Evolutionary conservation across 2,329 filamentous ascomycete genomes (phyloP), one percentile per base, ranked within the genome.

Genomic region (Huntiella moniliformis): DNA sequence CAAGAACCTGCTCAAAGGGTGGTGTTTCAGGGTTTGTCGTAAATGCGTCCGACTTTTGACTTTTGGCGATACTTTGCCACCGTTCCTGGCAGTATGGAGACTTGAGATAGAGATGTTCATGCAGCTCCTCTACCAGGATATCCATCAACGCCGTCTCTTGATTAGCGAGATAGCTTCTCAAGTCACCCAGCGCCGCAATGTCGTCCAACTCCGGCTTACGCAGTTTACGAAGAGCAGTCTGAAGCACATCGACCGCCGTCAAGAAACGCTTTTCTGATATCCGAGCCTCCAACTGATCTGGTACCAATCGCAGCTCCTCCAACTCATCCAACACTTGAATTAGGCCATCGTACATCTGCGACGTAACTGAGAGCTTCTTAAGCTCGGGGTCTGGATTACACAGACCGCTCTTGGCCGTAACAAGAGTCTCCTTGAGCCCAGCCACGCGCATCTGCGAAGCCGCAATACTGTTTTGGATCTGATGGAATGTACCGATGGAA

Each of bases 401-500:
- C 40, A 98, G 73, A 53, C 81, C 87, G 4, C 73, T 68, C 61
- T 92, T 93, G 38, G 88, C 81, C 45, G 77, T 73, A 11, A 78
- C 72, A 48, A 98, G 67, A n/a, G 84, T 85, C 48, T 86, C 77
- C 60, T 88, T 91, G 51, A 98, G 67, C 10, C 70, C 67, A 49
- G 88, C 77, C 45, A 98, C 84, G 50, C 85, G 77, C 56, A 78
- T 78, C 61, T 98, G 91, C 12, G 86, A 94, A 43, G 75, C 70
- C 55, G 88, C 82, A 53, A 98, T 91, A 62, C 85, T 94, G 44
- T 79, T 77, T 61, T 98, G 91, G 51, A 98, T 98, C 62, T 93
- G 95, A 67, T 98, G 92, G 58, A 96, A 98, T 15, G 88, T 96
- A 60, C 88, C 91, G 52, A 98, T 96, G 43, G 88, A 95, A 61